Evolutionary conservation across 1,284 basidiomycete species (phyloP), one percentile per base, ranked within the genome.

Genomic region (Nidula niveotomentosa): DNA sequence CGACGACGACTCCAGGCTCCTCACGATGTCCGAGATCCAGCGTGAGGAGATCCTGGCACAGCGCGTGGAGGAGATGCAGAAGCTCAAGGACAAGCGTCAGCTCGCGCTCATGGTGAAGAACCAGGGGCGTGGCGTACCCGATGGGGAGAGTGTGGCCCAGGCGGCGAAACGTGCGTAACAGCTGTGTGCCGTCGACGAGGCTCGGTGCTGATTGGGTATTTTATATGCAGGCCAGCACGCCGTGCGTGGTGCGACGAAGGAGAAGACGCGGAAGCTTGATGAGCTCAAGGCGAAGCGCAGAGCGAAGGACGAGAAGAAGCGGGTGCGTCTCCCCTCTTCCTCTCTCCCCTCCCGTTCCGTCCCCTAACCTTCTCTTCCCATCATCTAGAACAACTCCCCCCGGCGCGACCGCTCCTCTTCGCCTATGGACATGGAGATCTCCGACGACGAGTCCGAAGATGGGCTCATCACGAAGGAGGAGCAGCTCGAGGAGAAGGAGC

Each of bases 11-110:
- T 56, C 57, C 59, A 96, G 94, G 52, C 77, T 98, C 43, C 75
- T 93, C 64, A 70, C 76, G 34, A 80, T 96, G 80, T 84, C 90
- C 41, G 95, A 98, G 71, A 80, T 97, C 58, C 90, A 96, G 58
- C 84, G 96, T 48, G 95, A 98, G 70, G 85, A 86, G 30, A 90
- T 94, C 52, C 79, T 98, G 10, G 88, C 91, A 0, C 77, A 84
- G 52, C 85, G 95, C 7, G 76, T 85, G 47, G 94, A 95, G 57
- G 88, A 94, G 70, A 84, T 91, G 73, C 89, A 93, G 66, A 81
- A 85, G 59, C 79, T 86, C 56, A 80, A 86, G 61, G 91, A 94
- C 72, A 84, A 86, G 62, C 78, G 82, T 48, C 85, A 89, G 59
- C 75, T 97, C 3, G 85, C 89, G 41, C 84, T 87, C 60, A 85